Percentiles rank a stretch among this genome's conserved stretches.
These are phyloP conservation scores for Chalaropsis ovoidea DNA, from an alignment of 2,329 filamentous ascomycete genomes.

Conservation along the genomic window DNA sequence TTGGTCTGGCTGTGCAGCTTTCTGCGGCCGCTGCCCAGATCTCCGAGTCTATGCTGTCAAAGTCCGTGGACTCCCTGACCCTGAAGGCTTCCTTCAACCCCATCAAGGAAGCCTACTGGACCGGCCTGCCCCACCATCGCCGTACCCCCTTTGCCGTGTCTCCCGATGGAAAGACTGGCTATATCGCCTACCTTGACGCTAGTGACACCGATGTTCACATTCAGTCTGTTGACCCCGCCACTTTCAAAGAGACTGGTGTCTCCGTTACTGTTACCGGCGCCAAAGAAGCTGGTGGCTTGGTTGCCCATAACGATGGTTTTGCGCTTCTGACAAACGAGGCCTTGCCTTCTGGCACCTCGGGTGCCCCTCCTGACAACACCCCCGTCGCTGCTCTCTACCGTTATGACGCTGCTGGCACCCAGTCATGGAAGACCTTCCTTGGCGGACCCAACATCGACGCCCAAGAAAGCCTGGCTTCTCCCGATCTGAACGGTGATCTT, in stretches of 20 bases:
- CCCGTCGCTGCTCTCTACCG: conserved; percentile 51
- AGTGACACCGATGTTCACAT: conserved; percentile 47
- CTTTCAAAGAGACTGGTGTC: conserved; percentile 45
- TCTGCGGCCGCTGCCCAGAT: conserved; percentile 14
- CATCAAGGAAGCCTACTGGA: conserved; percentile 52
- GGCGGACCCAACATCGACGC: conserved; percentile 46
- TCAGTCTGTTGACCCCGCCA: conserved; percentile 45
- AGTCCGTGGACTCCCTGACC: conserved; percentile 36
- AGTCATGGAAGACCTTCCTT: conserved; percentile 50
- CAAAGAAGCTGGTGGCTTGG: conserved; percentile 50
- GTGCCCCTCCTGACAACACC: conserved; percentile 30
- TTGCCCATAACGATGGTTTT: conserved; percentile 55
- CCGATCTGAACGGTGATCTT: conserved; percentile 53
- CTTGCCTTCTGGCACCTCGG: conserved; percentile 40
- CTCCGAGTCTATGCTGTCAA: conserved; percentile 28
- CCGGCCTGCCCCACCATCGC: conserved; percentile 49
- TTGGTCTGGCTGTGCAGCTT: conserved; percentile 14
- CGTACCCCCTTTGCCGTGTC: conserved; percentile 54
- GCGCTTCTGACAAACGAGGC: conserved; percentile 51
- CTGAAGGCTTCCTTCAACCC: conserved; percentile 47
- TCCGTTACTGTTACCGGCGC: conserved; percentile 43
- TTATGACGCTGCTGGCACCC: conserved; percentile 41
- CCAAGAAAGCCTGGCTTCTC: conserved; percentile 41
- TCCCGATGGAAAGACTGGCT: conserved; percentile 48
- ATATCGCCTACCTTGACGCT: conserved; percentile 50